Evolutionary conservation across 805 yeast genomes (phyloP), one percentile per base, ranked within the genome.

Genomic region (Sungouiella blattae): DNA sequence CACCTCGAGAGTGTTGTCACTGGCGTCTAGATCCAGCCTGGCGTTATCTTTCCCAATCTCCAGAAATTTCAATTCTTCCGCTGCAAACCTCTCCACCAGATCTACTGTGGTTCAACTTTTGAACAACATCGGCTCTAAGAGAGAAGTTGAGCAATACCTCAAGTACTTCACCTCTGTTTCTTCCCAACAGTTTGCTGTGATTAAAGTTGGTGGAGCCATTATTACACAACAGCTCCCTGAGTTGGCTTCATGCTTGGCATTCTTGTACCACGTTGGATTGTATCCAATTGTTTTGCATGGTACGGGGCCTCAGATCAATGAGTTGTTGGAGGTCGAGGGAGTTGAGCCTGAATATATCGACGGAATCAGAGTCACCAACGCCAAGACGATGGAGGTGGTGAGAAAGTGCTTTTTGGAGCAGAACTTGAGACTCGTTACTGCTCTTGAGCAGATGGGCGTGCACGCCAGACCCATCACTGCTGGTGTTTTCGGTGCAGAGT

Each of bases 201-300:
- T 93, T 64, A 93, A 93, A 61, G 98, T 93, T 28, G 99, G 99
- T 26, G 99, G 99, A 46, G 99, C 98, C 25, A 91, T 93, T 53
- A 93, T 93, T 60, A 91, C 98, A 30, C 94, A 93, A 50, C 93
- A 91, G 52, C 68, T 93, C 44, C 84, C 88, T 7, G 96, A 91
- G 64, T 70, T 93, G 50, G 98, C 98, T 0, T 86, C 96, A 1
- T 89, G 97, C 55, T 71, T 93, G 45, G 97, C 98, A 4, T 93
- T 93, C 63, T 70, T 93, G 47, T 93, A 93, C 69, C 99, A 93
- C 57, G 96, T 93, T 33, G 99, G 99, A 9, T 75, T 93, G 41
- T 93, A 88, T 54, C 99, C 99, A 17, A 88, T 93, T 43, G 95
- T 93, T 7, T 74, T 93, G 39, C 99, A 93, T 58, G 99, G 99